Evolutionary conservation across 1,284 basidiomycete species (phyloP).

Genomic region (Xerocomus nothofagi): DNA sequence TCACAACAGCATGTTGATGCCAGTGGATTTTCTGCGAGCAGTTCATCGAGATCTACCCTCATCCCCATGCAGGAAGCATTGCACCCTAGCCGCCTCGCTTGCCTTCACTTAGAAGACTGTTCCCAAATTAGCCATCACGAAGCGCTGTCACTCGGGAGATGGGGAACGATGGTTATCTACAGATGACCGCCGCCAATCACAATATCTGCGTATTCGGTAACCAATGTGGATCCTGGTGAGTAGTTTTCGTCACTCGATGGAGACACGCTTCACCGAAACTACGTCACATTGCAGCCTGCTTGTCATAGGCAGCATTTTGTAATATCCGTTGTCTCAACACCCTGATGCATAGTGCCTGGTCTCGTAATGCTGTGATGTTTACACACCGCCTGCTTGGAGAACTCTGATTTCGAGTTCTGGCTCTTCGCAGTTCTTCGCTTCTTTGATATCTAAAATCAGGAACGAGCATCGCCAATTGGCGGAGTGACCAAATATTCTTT

Average conservation of each 20-base stretch:
- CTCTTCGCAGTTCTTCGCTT: conserved; percentile 7
- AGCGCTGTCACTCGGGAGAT: conserved; percentile 37
- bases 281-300: conserved; percentile 22
- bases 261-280: conserved; percentile 13
- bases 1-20: conserved; percentile 14
- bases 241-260: conserved; percentile 12
- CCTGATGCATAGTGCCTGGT: conserved; percentile 9
- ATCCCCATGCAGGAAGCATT: conserved; percentile 37
- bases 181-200: conserved; percentile 16
- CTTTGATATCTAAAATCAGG: conserved; percentile 3
- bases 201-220: conserved; percentile 7
- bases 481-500: neutral
- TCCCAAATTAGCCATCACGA: conserved; percentile 38
- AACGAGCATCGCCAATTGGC: conserved; percentile 2
- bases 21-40: conserved; percentile 8
- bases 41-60: conserved; percentile 35
- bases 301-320: conserved; percentile 16
- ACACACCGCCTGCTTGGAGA: conserved; percentile 2
- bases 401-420: neutral
- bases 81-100: conserved; percentile 39
- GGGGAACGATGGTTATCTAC: conserved; percentile 35
- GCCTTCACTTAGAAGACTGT: conserved; percentile 41
- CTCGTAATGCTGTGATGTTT: conserved; percentile 17
- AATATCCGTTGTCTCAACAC: conserved; percentile 27
- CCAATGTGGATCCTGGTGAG: conserved; percentile 26